These are phyloP conservation scores for Lipomyces spencermartinsiae DNA, from an alignment of 805 yeast species.

Conservation along the genomic window DNA sequence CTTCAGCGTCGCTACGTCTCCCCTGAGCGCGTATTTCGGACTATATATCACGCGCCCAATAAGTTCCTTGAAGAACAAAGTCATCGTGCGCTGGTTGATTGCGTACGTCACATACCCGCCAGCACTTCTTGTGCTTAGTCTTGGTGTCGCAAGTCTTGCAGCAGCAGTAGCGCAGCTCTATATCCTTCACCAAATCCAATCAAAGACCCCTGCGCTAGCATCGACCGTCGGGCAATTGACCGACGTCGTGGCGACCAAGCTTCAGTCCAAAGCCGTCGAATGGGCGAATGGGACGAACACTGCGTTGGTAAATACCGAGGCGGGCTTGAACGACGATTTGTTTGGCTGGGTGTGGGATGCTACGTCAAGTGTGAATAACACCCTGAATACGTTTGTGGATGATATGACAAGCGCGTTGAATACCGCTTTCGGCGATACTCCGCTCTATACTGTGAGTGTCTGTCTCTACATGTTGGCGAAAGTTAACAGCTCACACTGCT, in stretches of 20 bases:
- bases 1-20: slow-evolving; percentile 35
- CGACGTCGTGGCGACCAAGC: slow-evolving; percentile 44
- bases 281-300: slow-evolving; percentile 68
- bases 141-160: slow-evolving; percentile 65
- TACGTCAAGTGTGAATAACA: slow-evolving; percentile 62
- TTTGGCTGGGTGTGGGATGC: slow-evolving; percentile 70
- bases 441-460: slow-evolving; percentile 53
- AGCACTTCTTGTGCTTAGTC: slow-evolving; percentile 56
- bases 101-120: slow-evolving; percentile 60
- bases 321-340: slow-evolving; percentile 62
- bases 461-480: neutral
- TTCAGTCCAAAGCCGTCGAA: slow-evolving; percentile 38
- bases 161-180: slow-evolving; percentile 61
- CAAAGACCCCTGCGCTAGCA: slow-evolving; percentile 29
- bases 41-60: slow-evolving; percentile 33
- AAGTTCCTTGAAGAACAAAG: slow-evolving; percentile 12
- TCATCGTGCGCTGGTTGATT: slow-evolving; percentile 52
- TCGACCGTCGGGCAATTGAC: slow-evolving; percentile 23
- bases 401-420: slow-evolving; percentile 65
- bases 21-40: slow-evolving; percentile 27
- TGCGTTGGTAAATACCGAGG: slow-evolving; percentile 58
- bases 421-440: slow-evolving; percentile 69
- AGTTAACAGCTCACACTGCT: slow-evolving; percentile 54
- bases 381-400: slow-evolving; percentile 62
- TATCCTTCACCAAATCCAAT: slow-evolving; percentile 49